Evolutionary conservation across 768 basidiomycete genomes (phyloP).

Genomic region (Cantharellus cinnabarinus): DNA sequence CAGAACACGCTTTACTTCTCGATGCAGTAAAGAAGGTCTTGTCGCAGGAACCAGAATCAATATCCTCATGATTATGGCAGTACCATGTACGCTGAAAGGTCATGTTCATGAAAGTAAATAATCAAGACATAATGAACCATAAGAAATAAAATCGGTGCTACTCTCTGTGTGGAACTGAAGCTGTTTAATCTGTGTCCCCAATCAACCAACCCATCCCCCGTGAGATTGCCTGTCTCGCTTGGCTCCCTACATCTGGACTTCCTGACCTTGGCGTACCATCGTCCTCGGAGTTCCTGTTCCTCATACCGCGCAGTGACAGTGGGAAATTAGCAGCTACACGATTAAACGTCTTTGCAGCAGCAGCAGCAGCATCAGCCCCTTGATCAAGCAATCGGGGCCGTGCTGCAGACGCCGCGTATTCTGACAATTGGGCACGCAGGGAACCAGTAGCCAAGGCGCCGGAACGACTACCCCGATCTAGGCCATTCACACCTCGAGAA

Average conservation of each 20-base stretch:
- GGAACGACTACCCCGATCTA: neutral
- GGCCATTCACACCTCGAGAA: neutral
- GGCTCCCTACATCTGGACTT: slow-evolving; percentile 41
- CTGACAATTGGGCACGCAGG: neutral
- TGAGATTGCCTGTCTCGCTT: slow-evolving; percentile 59
- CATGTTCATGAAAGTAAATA: neutral
- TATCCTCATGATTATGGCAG: neutral
- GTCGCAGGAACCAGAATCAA: slow-evolving; percentile 13
- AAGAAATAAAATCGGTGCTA: neutral
- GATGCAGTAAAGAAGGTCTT: slow-evolving; percentile 57
- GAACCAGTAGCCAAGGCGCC: neutral
- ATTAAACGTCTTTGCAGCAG: slow-evolving; percentile 61
- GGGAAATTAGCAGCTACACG: slow-evolving; percentile 59
- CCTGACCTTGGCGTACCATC: neutral
- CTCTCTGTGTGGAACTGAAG: neutral
- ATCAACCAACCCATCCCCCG: slow-evolving; percentile 94
- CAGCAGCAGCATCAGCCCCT: slow-evolving; percentile 50
- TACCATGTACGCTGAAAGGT: neutral
- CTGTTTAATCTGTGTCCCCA: slow-evolving; percentile 34
- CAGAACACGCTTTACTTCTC: slow-evolving; percentile 85
- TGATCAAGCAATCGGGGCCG: neutral
- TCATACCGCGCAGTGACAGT: slow-evolving; percentile 33
- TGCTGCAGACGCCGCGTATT: slow-evolving; percentile 2
- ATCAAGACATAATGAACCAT: neutral
- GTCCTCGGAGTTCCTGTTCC: neutral